phyloP scores from a whole-genome alignment of 75 land plant species.

The Gnetum montanum region DNA sequence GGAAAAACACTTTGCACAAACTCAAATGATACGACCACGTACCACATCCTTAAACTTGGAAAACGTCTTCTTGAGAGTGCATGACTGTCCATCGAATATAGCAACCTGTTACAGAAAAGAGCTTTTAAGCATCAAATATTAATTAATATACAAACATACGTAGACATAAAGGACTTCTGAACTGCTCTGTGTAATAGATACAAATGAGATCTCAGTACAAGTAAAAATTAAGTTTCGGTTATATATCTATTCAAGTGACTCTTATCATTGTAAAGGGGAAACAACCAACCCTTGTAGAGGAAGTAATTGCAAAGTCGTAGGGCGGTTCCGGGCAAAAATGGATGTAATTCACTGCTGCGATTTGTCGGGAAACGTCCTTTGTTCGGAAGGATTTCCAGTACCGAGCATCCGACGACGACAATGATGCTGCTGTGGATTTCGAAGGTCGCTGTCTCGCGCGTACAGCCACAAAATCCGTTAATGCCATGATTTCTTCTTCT shows the following conservation, averaged over 20 bases:
- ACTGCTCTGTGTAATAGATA: too few species aligned
- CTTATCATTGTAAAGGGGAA: too few species aligned
- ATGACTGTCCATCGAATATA: conserved; percentile 35
- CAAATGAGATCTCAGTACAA: too few species aligned
- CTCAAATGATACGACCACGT: too few species aligned
- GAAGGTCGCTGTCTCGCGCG: conserved; percentile 17
- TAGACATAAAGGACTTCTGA: too few species aligned
- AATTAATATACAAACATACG: too few species aligned
- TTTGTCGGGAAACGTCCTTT: conserved; percentile 16
- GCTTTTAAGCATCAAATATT: too few species aligned
- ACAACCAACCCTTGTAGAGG: conserved; percentile 21
- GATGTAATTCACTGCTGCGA: conserved; percentile 31
- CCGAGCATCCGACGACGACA: conserved; percentile 53
- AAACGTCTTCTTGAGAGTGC: conserved; percentile 39
- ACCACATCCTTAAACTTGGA: conserved; percentile 43
- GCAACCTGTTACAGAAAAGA: conserved; percentile 25
- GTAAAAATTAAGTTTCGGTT: too few species aligned
- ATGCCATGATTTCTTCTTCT: too few species aligned
- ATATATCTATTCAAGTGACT: too few species aligned
- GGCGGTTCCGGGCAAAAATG: conserved; percentile 54
- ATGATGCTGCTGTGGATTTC: not conserved
- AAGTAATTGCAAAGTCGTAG: conserved; percentile 46
- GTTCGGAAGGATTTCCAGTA: conserved; percentile 71
- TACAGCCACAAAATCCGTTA: too few species aligned
- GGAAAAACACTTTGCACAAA: too few species aligned